Base-by-base conservation (phyloP, 1,284 basidiomycete genomes). In the Microstroma glucosiphilum region DNA sequence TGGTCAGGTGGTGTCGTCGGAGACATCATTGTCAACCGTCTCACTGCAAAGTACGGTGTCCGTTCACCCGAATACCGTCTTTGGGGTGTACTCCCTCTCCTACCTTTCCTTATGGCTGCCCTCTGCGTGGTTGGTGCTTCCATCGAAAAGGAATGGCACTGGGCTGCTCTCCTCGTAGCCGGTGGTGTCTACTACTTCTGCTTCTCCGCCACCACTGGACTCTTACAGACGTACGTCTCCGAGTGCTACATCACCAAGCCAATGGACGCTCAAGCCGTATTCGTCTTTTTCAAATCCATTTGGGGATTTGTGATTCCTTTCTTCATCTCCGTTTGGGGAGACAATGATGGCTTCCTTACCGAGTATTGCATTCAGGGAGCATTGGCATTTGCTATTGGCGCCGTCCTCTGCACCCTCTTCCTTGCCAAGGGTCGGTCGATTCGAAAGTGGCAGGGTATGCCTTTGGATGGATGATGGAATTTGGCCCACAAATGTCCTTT, bases 61-160 rank as follows among this genome's bases (percentile, higher is more conserved):
- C 76, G 80, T 41, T 67, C 78, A 58, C 80, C 80, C n/a, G 80
- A 81, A 62, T 73, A 80, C 60, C 70, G 80, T 13, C 69, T 79
- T 1, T 80, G 76, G 72, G 78, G 79, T 9, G 60, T 77, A 26
- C 64, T 76, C 2, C 68, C 76, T 0, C 73, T 73, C 40, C 65
- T 73, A 1, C 63, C 69, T 1, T 67, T 80, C 59, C 69, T 80
- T 67, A 68, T 78, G 55, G 25, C 77, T 41, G 75, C 73, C 1
- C 63, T 71, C 30, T 58, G 79, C 21, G 65, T 81, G 19, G 70
- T 70, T 64, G 80, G 78, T 21, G 63, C 78, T 30, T 67, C 68
- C 11, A 63, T 79, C 49, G 60, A 74, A 41, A 60, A 74, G 15
- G 37, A 75, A 23, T 66, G 75, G 42, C 19, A 71, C 68, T 81